A percentile compares a stretch with the other conserved stretches of the same genome.
Conservation (phyloP, 495 filamentous ascomycete species). For the Penicilliopsis zonata region DNA sequence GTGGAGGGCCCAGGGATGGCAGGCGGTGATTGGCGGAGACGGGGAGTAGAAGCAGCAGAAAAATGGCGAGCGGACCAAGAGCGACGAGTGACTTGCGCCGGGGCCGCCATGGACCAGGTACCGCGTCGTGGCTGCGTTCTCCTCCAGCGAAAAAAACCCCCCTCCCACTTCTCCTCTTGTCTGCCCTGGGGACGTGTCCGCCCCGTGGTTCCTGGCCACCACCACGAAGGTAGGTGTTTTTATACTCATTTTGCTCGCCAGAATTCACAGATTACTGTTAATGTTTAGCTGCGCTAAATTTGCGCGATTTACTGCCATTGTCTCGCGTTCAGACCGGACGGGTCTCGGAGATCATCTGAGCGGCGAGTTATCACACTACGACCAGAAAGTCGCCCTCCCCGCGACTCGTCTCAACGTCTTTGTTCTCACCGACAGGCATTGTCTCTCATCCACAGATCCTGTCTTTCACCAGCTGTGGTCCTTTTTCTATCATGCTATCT, state of each 20-base stretch:
- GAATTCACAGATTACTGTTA: constrained; percentile 6
- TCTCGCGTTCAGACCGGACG: no score
- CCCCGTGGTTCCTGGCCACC: constrained; percentile 8
- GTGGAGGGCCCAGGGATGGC: constrained; percentile 10
- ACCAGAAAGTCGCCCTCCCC: no score
- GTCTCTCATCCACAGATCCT: no score
- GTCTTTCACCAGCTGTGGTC: no score
- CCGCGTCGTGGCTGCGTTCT: constrained; percentile 4
- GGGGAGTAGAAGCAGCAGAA: constrained; percentile 25
- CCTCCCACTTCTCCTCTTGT: constrained; percentile 8
- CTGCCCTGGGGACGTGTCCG: constrained; percentile 5
- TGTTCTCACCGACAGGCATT: no score
- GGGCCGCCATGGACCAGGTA: constrained; percentile 4
- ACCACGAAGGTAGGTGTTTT: constrained; percentile 11
- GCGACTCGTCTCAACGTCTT: no score
- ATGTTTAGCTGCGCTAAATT: constrained; percentile 16
- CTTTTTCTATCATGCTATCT: no score
- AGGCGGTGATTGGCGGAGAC: constrained; percentile 30
- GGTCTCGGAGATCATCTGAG: no score
- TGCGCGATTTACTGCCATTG: constrained; percentile 11
- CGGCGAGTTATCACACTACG: no score
- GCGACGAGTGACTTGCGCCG: constrained; percentile 6
- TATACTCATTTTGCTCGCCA: constrained; percentile 34
- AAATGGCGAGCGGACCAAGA: constrained; percentile 17
- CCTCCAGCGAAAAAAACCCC: constrained; percentile 2